Evolutionary conservation across 2,329 filamentous ascomycete species (phyloP), one percentile per base, ranked within the genome.

Genomic region (Thelonectria blattea): DNA sequence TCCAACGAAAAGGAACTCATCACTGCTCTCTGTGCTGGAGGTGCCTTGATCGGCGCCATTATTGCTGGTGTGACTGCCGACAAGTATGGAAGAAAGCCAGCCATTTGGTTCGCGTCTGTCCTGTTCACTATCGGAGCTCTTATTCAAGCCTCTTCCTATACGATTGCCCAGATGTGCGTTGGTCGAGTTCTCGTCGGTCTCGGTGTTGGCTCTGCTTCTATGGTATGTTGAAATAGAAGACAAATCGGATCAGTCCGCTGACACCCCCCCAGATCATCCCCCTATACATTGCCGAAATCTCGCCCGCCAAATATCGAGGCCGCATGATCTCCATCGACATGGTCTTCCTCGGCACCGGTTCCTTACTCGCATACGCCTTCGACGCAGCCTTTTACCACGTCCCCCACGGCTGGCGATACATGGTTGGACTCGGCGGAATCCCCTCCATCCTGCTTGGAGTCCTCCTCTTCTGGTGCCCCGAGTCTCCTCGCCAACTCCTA

Each of bases 191-290:
- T 68, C 5, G 65, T 68, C 42, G 79, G 80, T 3, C 71, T 81
- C 9, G 79, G 79, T 37, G 76, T 79, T 27, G 75, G 76, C 1
- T 74, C 72, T 6, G 79, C 77, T 14, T 75, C 75, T 15, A 80
- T 81, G 78, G 70, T 77, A 27, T 55, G 74, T 46, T 17, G n/a
- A 11, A 6, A 8, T 24, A 5, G 17, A 27, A 18, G 22, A 7
- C 3, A 30, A 15, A 5, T 27, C n/a, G 5, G 17, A 24, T 24
- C 55, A n/a, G 8, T 24, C 18, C 3, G 6, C 52, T 62, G 30
- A 60, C 27, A 39, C 6, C n/a, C 7, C 12, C 20, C 8, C 12
- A 65, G 63, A 65, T 65, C 45, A 64, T 64, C 22, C 63, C 72
- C 10, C 56, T 77, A 7, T 69, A 69, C 59, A 68, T 69, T 34